Conservation (phyloP, 148 eudicot species). For the Spergularia marina region DNA sequence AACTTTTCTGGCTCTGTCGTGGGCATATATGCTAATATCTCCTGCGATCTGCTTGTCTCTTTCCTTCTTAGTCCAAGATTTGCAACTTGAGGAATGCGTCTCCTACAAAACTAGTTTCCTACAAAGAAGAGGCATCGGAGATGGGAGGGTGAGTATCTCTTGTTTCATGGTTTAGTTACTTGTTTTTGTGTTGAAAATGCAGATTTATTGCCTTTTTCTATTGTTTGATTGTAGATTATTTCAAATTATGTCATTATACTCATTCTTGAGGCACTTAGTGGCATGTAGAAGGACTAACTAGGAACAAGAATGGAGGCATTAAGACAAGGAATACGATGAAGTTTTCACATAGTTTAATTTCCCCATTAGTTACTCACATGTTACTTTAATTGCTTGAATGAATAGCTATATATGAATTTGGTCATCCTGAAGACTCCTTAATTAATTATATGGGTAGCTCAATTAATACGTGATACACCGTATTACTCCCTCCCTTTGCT, state of each 20-base stretch:
- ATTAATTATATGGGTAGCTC: no score
- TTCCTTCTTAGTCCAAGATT: conserved; percentile 56
- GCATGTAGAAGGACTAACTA: neutral
- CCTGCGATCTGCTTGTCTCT: conserved; percentile 3
- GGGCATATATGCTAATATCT: neutral
- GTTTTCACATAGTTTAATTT: no score
- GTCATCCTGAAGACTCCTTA: no score
- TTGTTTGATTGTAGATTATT: neutral
- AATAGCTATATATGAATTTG: no score
- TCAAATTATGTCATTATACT: neutral
- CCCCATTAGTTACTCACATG: no score
- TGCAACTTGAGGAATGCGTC: conserved; percentile 72
- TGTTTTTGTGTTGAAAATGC: neutral
- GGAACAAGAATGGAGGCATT: no score
- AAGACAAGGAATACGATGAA: no score
- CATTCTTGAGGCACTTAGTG: neutral
- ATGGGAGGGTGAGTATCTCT: conserved; percentile 87
- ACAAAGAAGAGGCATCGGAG: conserved; percentile 76
- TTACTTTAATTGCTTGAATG: no score
- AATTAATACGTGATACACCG: no score
- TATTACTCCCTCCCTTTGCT: no score
- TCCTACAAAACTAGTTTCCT: conserved; percentile 42
- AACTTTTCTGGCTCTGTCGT: neutral
- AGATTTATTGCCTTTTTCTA: neutral
- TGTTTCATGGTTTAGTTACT: neutral